phyloP scores from a whole-genome alignment of 2,329 filamentous ascomycete genomes.

The Aspergillus persii region DNA sequence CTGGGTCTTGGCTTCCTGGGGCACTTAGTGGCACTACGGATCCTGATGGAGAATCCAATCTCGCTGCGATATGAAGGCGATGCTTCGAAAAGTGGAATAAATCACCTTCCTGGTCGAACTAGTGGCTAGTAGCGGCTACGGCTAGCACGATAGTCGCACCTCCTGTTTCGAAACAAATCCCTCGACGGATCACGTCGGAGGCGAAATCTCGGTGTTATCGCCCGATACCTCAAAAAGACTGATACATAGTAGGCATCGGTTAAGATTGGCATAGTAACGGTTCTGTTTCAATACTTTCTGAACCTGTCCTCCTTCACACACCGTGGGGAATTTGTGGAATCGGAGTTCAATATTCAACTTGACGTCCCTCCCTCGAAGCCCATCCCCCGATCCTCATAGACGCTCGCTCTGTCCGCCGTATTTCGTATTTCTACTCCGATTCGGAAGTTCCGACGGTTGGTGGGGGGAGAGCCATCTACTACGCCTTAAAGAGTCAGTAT shows the following conservation, averaged over 20 bases:
- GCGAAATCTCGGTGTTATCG: not conserved
- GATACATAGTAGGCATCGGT: not conserved
- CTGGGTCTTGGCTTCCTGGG: not conserved
- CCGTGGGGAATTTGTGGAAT: not conserved
- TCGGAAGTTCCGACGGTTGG: not conserved
- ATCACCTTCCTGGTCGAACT: not conserved
- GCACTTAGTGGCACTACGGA: not conserved
- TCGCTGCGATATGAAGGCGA: not conserved
- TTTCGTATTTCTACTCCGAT: not conserved
- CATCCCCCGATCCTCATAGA: not conserved
- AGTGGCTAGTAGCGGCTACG: not conserved
- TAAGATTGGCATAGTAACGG: not conserved
- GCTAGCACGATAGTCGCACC: not conserved
- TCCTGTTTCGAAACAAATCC: conserved; percentile 3
- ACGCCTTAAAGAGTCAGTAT: too few relatives aligned
- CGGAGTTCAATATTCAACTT: too few relatives aligned
- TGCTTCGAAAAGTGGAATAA: not conserved
- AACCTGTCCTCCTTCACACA: too few relatives aligned
- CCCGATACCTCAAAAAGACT: not conserved
- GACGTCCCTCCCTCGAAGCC: not conserved
- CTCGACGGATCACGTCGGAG: not conserved
- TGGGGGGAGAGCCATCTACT: not conserved
- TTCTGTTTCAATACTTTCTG: not conserved
- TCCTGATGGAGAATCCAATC: not conserved
- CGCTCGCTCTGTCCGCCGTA: not conserved